Base-by-base conservation (phyloP, 73 alveolate genomes). In the Tetrahymena elliotti region DNA sequence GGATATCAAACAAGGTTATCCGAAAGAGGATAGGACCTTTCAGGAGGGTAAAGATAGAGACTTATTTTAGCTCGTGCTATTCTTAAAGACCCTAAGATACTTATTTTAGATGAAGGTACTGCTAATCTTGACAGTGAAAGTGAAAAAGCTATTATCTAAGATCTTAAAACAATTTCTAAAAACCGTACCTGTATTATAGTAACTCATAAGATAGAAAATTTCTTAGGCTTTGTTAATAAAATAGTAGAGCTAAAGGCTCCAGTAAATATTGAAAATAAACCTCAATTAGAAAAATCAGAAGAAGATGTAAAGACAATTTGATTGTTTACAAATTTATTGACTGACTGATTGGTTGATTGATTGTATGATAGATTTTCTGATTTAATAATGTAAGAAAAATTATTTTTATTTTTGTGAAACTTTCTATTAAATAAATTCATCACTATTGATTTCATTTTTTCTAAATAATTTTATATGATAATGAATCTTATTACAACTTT, bases 21-120 rank as follows among this genome's bases (percentile, higher is more conserved):
- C 33, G 96, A 94, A 83, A 82, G 94, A 83, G 93, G 93, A 22
- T 83, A 93, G 22, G 92, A 93, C 0, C 93, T 94, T 35, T 94
- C 96, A 35, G 96, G 96, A 40, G 95, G 96, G 33, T 88, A 94
- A 35, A 94, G 93, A 88, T 35, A 94, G 47, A 94, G 96, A 88
- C 93, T 94, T 0, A 94, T 88, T 33, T 84, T 94, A 41, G 96
- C 96, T 35, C 93, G 96, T 35, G 96, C 96, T 24, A 84, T 94
- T 37, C 27, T 94, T 22, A 94, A 94, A 33, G 82, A 94, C 92
- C 96, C 96, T 31, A 94, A 93, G 84, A 94, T 94, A 33, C 84
- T 94, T 15, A 94, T 94, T 20, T 53, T 94, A 84, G 96, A 94
- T 88, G 96, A 94, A 94, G 96, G 95, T 3, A 94, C 96, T 22